Percentiles rank a stretch among this genome's conserved stretches.
Conservation (phyloP, 345 rosid species). For the Linum lewisii region DNA sequence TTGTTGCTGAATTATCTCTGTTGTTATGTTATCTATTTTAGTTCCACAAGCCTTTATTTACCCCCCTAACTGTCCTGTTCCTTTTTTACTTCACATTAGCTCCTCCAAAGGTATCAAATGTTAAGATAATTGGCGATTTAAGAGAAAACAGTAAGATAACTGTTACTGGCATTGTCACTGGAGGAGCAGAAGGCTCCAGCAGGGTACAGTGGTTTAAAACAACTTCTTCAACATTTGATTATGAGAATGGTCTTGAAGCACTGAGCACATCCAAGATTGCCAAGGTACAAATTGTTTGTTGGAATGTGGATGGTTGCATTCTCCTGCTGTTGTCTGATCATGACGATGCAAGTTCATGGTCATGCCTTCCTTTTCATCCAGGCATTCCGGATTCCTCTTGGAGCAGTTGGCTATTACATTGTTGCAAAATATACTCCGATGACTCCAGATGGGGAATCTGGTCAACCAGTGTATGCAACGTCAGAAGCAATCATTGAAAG, state of each 20-base stretch:
- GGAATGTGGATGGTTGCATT: not conserved
- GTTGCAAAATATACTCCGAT: conserved; percentile 87
- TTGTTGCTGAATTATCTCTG: conserved; percentile 3
- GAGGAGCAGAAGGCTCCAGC: conserved; percentile 93
- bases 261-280: conserved; percentile 80
- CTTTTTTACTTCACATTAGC: conserved; percentile 35
- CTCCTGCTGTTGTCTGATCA: not conserved
- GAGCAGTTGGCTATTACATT: conserved; percentile 77
- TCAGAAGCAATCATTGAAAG: conserved; percentile 71
- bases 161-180: conserved; percentile 66
- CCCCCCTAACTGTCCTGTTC: conserved; percentile 9
- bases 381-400: conserved; percentile 92
- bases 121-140: conserved; percentile 78
- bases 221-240: conserved; percentile 39
- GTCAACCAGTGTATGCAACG: conserved; percentile 68
- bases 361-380: conserved; percentile 26
- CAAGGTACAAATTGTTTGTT: conserved; percentile 40
- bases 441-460: conserved; percentile 75
- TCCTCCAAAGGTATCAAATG: conserved; percentile 82
- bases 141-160: conserved; percentile 83
- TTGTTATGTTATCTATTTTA: conserved; percentile 7
- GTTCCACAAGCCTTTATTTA: conserved; percentile 4
- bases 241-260: conserved; percentile 64
- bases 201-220: conserved; percentile 95
- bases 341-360: conserved; percentile 14